Conservation (phyloP, 2,329 filamentous ascomycete species). For the Fusarium circinatum region DNA sequence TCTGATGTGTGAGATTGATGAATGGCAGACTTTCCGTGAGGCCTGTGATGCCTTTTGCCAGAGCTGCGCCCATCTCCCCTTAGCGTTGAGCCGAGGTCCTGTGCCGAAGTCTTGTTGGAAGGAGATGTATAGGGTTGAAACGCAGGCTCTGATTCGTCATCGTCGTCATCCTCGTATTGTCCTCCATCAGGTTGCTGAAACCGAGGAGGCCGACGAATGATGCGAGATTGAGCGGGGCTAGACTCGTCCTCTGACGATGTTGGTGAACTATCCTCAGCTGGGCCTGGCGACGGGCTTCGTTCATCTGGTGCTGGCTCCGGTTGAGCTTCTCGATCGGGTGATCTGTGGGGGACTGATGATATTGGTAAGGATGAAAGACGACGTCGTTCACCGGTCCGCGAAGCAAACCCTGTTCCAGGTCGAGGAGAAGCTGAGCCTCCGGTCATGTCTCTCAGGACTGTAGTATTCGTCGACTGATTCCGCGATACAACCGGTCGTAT, state of each 20-base stretch:
- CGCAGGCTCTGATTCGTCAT: conserved; percentile 66
- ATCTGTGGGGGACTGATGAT: conserved; percentile 39
- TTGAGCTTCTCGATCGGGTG: conserved; percentile 35
- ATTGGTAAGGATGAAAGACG: conserved; percentile 59
- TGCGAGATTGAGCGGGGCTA: conserved; percentile 66
- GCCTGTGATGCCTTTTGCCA: conserved; percentile 44
- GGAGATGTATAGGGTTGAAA: conserved; percentile 61
- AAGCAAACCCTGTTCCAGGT: conserved; percentile 31
- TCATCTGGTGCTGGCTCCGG: conserved; percentile 35
- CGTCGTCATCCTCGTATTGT: conserved; percentile 61
- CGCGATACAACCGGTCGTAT: conserved; percentile 59
- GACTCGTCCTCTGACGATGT: conserved; percentile 61
- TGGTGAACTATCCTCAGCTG: conserved; percentile 52
- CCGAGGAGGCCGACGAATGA: conserved; percentile 68
- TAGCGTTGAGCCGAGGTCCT: conserved; percentile 64
- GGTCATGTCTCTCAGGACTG: conserved; percentile 51
- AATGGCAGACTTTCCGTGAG: conserved; percentile 48
- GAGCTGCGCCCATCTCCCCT: conserved; percentile 56
- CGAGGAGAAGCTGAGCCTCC: conserved; percentile 48
- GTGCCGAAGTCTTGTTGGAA: conserved; percentile 49
- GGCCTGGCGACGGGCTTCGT: conserved; percentile 48
- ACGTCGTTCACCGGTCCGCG: conserved; percentile 46
- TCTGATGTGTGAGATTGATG: conserved; percentile 68
- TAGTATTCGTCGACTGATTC: conserved; percentile 60
- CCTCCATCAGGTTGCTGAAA: conserved; percentile 55